A percentile compares a stretch with the other conserved stretches of the same genome.
Evolutionary conservation across 1,284 basidiomycete species (phyloP).

Genomic region (Microbotryomycetes sp.): DNA sequence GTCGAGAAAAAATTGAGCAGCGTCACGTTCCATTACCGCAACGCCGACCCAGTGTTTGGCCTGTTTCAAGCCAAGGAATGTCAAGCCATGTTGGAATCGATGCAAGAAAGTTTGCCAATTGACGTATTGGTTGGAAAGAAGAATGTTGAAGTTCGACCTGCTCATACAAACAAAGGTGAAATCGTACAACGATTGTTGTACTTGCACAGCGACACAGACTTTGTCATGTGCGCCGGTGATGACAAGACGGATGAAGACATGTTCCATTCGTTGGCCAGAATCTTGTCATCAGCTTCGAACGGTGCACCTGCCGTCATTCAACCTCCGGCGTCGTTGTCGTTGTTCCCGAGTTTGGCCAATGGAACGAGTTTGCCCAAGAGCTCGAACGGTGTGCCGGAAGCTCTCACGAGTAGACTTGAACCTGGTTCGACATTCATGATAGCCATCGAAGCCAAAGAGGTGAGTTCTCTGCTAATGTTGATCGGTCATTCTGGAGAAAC

Average conservation of each 20-base stretch:
- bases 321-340: constrained; percentile 31
- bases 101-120: constrained; percentile 40
- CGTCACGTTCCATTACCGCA: constrained; percentile 97
- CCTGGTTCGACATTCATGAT: constrained; percentile 33
- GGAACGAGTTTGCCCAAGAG: background rate
- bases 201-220: constrained; percentile 84
- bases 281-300: constrained; percentile 26
- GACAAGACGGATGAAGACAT: constrained; percentile 66
- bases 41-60: constrained; percentile 91
- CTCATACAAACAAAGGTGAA: constrained; percentile 90
- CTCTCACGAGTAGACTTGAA: constrained; percentile 27
- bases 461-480: constrained; percentile 21
- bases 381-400: constrained; percentile 11
- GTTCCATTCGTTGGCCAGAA: constrained; percentile 34
- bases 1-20: constrained; percentile 96
- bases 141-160: constrained; percentile 91
- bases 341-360: constrained; percentile 30
- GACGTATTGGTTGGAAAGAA: constrained; percentile 69
- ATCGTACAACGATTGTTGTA: constrained; percentile 92
- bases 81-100: constrained; percentile 91
- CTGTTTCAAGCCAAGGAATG: constrained; percentile 63
- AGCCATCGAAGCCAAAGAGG: constrained; percentile 32
- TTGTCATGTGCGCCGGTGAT: constrained; percentile 94
- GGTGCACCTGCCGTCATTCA: constrained; percentile 15
- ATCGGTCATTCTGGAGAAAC: background rate